phyloP scores from a whole-genome alignment of 2,329 filamentous ascomycete genomes.

The Beauveria brongniartii region DNA sequence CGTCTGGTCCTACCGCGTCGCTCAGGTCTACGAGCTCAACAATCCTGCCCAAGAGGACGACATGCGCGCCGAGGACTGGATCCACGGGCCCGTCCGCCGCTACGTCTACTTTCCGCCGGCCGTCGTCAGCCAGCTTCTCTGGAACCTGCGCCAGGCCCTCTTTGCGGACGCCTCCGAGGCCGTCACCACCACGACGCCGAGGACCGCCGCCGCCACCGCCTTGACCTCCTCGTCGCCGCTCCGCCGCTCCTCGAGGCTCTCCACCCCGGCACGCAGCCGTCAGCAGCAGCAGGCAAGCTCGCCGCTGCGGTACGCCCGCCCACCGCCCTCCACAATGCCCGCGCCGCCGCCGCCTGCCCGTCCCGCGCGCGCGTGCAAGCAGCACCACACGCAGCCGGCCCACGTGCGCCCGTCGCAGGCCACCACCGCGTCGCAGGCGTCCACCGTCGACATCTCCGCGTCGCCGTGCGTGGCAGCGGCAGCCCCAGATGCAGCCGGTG shows the following conservation, averaged over 20 bases:
- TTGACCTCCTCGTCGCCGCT: constrained; percentile 12
- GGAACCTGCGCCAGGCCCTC: constrained; percentile 48
- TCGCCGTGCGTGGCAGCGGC: not conserved
- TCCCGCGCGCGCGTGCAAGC: not conserved
- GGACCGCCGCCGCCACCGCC: not conserved
- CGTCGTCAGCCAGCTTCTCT: constrained; percentile 48
- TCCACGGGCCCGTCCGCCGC: constrained; percentile 39
- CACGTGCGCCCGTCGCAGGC: constrained; percentile 26
- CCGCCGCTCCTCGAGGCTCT: not conserved
- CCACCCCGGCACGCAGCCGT: not conserved
- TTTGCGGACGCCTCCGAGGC: constrained; percentile 19
- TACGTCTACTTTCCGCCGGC: constrained; percentile 49
- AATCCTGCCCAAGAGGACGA: constrained; percentile 44
- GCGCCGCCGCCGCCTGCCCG: constrained; percentile 10
- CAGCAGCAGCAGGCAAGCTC: constrained; percentile 10
- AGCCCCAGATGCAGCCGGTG: not conserved
- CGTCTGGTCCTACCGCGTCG: constrained; percentile 22
- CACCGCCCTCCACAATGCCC: constrained; percentile 16
- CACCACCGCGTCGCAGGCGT: constrained; percentile 29
- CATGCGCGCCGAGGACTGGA: constrained; percentile 48
- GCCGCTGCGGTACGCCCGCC: constrained; percentile 4
- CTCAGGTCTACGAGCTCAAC: constrained; percentile 53
- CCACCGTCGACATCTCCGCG: constrained; percentile 14
- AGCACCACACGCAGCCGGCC: not conserved
- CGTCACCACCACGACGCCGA: not conserved